These are phyloP conservation scores for Herpetospermum pedunculosum DNA, from an alignment of 306 rosid genomes.

Conservation along the genomic window DNA sequence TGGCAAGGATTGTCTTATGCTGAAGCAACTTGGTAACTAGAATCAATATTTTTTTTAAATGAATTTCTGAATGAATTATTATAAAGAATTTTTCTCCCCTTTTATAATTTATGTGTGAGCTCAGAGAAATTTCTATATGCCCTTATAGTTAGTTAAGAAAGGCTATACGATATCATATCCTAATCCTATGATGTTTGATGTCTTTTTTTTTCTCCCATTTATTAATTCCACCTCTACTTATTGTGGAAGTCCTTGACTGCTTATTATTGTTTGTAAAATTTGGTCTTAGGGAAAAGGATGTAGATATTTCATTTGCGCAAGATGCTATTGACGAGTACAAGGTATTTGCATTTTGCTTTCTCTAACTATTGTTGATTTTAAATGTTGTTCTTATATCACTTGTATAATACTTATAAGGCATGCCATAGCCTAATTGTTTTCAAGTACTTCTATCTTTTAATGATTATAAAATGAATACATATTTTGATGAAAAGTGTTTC, in stretches of 20 bases:
- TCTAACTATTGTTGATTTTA: background rate
- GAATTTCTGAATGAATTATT: background rate
- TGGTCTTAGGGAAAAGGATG: constrained; percentile 86
- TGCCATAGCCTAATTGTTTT: background rate
- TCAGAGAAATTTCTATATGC: background rate
- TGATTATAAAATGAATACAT: background rate
- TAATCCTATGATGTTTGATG: background rate
- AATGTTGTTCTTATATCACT: background rate
- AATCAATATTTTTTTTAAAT: background rate
- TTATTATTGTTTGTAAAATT: constrained; percentile 12
- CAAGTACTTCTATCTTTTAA: background rate
- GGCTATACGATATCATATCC: background rate
- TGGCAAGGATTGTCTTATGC: constrained; percentile 99
- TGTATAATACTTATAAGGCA: background rate
- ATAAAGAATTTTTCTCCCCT: background rate
- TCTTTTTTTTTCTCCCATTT: background rate
- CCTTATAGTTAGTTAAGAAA: background rate
- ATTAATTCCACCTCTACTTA: background rate
- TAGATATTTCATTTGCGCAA: constrained; percentile 85
- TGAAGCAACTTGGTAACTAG: constrained; percentile 81
- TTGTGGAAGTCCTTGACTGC: constrained; percentile 16
- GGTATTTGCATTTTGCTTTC: constrained; percentile 33
- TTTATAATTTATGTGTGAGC: background rate
- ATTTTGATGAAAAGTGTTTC: background rate
- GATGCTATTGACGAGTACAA: constrained; percentile 87